Conservation (phyloP, 148 eudicot species). For the Diospyros lotus region DNA sequence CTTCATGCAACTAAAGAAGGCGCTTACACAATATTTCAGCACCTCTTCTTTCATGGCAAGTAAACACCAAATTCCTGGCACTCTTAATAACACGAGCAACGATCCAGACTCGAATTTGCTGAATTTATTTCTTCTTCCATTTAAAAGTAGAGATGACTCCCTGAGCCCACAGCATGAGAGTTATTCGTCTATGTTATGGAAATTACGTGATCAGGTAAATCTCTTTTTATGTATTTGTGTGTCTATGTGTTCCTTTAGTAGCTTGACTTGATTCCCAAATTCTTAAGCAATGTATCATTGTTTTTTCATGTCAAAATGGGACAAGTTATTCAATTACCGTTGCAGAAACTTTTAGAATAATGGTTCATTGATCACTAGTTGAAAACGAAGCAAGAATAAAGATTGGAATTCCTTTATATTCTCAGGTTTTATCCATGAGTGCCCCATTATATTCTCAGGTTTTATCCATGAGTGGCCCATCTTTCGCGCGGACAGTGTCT, state of each 20-base stretch:
- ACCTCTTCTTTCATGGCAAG: constrained; percentile 56
- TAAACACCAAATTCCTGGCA: constrained; percentile 24
- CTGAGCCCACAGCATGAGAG: constrained; percentile 48
- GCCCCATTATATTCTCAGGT: constrained; percentile 28
- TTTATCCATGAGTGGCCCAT: constrained; percentile 57
- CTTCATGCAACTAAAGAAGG: constrained; percentile 42
- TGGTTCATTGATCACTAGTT: not conserved
- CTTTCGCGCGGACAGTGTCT: constrained; percentile 67
- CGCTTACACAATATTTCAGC: constrained; percentile 49
- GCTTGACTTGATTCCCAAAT: not conserved
- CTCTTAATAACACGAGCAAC: constrained; percentile 11
- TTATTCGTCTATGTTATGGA: constrained; percentile 49
- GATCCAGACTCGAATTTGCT: constrained; percentile 25
- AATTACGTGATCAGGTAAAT: constrained; percentile 64
- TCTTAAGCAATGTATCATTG: not conserved
- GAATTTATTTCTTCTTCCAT: constrained; percentile 57
- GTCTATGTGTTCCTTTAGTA: not conserved
- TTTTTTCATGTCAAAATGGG: not conserved
- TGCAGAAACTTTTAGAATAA: not conserved
- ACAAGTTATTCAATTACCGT: not conserved
- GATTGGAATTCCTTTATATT: not conserved
- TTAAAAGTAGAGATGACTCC: constrained; percentile 39
- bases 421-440: constrained; percentile 61
- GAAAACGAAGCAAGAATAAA: not conserved
- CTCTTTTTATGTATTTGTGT: constrained; percentile 1